These are phyloP conservation scores for Boletus speciosus DNA, from an alignment of 768 basidiomycete species.

Conservation along the genomic window DNA sequence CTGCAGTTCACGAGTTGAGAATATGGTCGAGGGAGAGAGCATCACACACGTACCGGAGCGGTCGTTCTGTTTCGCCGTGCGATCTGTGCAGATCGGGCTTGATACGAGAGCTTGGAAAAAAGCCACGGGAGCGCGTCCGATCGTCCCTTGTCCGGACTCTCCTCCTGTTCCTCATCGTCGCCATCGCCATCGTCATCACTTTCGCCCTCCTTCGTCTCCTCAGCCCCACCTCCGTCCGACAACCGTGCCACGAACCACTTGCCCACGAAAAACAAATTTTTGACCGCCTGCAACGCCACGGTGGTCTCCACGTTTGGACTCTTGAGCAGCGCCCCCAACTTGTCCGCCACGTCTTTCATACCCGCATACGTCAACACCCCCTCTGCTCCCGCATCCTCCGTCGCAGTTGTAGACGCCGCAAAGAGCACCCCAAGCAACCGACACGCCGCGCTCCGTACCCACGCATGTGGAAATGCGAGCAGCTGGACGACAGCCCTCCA, in stretches of 20 bases:
- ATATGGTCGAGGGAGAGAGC: neutral
- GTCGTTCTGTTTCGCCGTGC: slow-evolving; percentile 55
- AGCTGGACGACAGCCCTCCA: slow-evolving; percentile 66
- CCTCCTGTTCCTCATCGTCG: slow-evolving; percentile 22
- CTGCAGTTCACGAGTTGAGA: slow-evolving; percentile 36
- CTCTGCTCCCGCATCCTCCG: slow-evolving; percentile 2
- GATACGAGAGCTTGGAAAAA: slow-evolving; percentile 91
- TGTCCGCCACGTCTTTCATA: slow-evolving; percentile 70
- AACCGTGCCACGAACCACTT: slow-evolving; percentile 62
- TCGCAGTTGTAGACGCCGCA: slow-evolving; percentile 41
- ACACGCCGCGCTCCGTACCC: slow-evolving; percentile 84
- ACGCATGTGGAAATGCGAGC: slow-evolving; percentile 87
- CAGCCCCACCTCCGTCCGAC: slow-evolving; percentile 28
- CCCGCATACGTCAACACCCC: slow-evolving; percentile 48
- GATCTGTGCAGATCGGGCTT: slow-evolving; percentile 73
- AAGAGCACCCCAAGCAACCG: slow-evolving; percentile 74
- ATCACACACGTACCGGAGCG: slow-evolving; percentile 18
- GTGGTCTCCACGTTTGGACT: slow-evolving; percentile 72
- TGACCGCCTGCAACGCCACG: slow-evolving; percentile 81
- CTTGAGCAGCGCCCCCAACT: slow-evolving; percentile 73
- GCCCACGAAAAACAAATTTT: slow-evolving; percentile 90
- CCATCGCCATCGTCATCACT: slow-evolving; percentile 10
- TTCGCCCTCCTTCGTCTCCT: slow-evolving; percentile 24
- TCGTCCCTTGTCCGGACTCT: neutral
- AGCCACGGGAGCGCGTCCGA: slow-evolving; percentile 79